phyloP scores from a whole-genome alignment of 2,329 filamentous ascomycete species.

The Colletotrichum orbiculare region DNA sequence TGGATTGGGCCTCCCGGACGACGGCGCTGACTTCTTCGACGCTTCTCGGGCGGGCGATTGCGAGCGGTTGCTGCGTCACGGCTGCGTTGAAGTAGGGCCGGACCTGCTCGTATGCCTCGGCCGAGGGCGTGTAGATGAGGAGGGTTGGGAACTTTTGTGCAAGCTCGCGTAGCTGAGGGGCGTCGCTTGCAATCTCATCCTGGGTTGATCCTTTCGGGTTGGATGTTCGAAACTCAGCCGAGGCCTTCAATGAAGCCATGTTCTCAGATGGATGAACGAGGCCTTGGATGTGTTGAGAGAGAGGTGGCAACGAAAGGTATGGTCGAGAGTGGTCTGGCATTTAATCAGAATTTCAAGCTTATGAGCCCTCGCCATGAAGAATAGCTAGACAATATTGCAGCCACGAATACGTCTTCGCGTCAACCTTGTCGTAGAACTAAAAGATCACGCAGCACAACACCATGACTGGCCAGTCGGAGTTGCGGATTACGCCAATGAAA shows the following conservation, averaged over 20 bases:
- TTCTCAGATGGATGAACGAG: not conserved
- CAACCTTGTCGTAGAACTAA: too few relatives aligned
- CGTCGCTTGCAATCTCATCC: slow-evolving; percentile 20
- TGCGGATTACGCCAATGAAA: too few relatives aligned
- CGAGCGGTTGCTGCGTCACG: slow-evolving; percentile 14
- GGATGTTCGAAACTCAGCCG: slow-evolving; percentile 17
- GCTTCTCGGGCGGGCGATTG: slow-evolving; percentile 24
- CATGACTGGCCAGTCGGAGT: too few relatives aligned
- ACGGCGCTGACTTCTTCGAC: slow-evolving; percentile 18
- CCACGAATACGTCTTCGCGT: too few relatives aligned
- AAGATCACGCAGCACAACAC: too few relatives aligned
- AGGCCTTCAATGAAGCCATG: slow-evolving; percentile 24
- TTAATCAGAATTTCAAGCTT: too few relatives aligned
- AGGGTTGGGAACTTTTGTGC: slow-evolving; percentile 1
- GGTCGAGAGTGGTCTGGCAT: too few relatives aligned
- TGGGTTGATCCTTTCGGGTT: slow-evolving; percentile 12
- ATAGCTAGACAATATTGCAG: too few relatives aligned
- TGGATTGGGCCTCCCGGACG: slow-evolving; percentile 4
- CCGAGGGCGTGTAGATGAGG: slow-evolving; percentile 18
- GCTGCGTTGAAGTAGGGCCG: slow-evolving; percentile 13
- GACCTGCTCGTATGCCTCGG: slow-evolving; percentile 17
- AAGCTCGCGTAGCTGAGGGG: slow-evolving; percentile 9
- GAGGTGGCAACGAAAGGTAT: too few relatives aligned
- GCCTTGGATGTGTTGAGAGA: not conserved
- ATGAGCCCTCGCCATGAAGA: too few relatives aligned